Percentiles rank a stretch among this genome's conserved stretches.
Evolutionary conservation across 805 yeast species (phyloP).

Genomic region (Cyberlindnera nakhonratchasimensis): DNA sequence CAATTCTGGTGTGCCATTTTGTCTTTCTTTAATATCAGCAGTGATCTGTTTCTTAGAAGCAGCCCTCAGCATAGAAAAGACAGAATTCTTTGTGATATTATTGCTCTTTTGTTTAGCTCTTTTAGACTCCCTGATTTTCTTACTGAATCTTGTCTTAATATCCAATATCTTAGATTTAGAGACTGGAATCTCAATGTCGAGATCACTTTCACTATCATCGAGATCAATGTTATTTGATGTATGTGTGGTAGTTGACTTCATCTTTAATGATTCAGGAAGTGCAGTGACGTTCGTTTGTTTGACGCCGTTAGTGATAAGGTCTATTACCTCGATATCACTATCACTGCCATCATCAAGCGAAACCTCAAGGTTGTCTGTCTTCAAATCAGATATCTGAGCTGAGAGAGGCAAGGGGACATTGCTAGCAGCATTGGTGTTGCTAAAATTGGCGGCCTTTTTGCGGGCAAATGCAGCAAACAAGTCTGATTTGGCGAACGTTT

Average conservation of each 20-base stretch:
- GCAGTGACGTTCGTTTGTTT: not conserved
- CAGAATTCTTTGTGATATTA: slow-evolving; percentile 25
- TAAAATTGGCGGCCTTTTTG: slow-evolving; percentile 1
- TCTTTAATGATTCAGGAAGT: not conserved
- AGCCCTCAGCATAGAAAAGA: slow-evolving; percentile 37
- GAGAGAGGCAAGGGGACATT: too few species aligned
- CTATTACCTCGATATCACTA: slow-evolving; percentile 9
- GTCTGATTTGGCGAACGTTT: slow-evolving; percentile 19
- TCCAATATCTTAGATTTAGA: slow-evolving; percentile 36
- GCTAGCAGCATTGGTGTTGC: not conserved
- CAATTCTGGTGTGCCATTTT: slow-evolving; percentile 2
- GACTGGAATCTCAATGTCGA: slow-evolving; percentile 17
- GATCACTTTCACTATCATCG: slow-evolving; percentile 24
- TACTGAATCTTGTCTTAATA: slow-evolving; percentile 34
- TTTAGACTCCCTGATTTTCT: slow-evolving; percentile 17
- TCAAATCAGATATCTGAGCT: too few species aligned
- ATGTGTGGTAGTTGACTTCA: not conserved
- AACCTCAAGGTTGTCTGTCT: slow-evolving; percentile 5
- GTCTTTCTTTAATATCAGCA: slow-evolving; percentile 45
- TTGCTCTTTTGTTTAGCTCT: slow-evolving; percentile 14
- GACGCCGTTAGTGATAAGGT: slow-evolving; percentile 3
- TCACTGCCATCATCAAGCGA: slow-evolving; percentile 16
- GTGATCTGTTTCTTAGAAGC: slow-evolving; percentile 48
- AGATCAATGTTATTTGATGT: slow-evolving; percentile 12
- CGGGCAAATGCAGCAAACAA: slow-evolving; percentile 26